Conservation (phyloP, 2,329 filamentous ascomycete species). For the Albifimbria verrucaria region DNA sequence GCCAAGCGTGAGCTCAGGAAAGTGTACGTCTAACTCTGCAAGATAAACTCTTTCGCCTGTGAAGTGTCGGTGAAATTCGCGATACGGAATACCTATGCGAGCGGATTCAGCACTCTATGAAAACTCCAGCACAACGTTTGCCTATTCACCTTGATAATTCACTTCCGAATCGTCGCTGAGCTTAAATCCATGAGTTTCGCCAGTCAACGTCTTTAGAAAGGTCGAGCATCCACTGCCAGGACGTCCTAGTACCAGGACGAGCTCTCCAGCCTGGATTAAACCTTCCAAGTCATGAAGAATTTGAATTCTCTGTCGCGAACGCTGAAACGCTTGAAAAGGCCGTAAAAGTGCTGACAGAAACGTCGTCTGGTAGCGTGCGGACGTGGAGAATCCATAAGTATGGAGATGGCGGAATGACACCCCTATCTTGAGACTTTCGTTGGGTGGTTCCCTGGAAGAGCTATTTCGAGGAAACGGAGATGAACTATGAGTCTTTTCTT, state of each 20-base stretch:
- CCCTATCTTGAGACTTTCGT: background rate
- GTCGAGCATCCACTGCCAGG: slow-evolving; percentile 51
- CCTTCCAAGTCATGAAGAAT: background rate
- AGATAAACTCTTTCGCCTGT: slow-evolving; percentile 58
- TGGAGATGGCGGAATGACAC: background rate
- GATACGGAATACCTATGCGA: slow-evolving; percentile 12
- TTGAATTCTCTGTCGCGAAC: background rate
- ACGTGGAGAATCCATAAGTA: background rate
- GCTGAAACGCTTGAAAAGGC: background rate
- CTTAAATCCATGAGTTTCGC: slow-evolving; percentile 37
- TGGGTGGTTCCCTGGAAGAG: background rate
- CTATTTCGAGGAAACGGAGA: too few species aligned
- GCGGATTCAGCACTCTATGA: background rate
- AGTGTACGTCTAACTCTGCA: slow-evolving; percentile 60
- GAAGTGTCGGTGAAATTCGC: slow-evolving; percentile 37
- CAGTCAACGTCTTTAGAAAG: slow-evolving; percentile 49
- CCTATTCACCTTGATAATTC: slow-evolving; percentile 43
- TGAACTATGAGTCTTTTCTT: background rate
- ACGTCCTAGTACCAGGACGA: slow-evolving; percentile 40
- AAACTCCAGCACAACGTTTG: background rate
- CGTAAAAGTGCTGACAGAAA: background rate
- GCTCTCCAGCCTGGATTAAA: slow-evolving; percentile 5
- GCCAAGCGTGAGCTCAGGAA: slow-evolving; percentile 60
- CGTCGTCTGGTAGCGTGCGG: background rate
- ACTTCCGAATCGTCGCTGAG: slow-evolving; percentile 15